Evolutionary conservation across 352 stramenopile genomes (phyloP), one percentile per base, ranked within the genome.

Genomic region (Pythium catenulatum): DNA sequence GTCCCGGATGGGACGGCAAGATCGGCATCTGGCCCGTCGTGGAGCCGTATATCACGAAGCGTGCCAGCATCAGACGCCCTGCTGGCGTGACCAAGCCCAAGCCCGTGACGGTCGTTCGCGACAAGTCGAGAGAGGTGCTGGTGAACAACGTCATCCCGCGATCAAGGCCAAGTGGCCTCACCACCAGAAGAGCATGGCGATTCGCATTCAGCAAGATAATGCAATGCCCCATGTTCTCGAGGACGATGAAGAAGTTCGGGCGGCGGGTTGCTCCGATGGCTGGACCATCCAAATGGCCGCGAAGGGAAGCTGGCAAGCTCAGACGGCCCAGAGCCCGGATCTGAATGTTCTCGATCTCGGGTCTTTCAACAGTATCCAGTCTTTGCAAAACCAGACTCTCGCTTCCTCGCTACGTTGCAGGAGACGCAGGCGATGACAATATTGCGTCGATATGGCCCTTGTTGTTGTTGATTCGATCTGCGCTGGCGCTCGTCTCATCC

Each of bases 331-430:
- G 58, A 84, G 59, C 39, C 74, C 82, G 14, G 73, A 88, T 58
- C 43, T 88, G 19, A 88, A 85, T 48, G 59, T 88, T 11, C 54
- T 88, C 8, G 82, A 88, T 59, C 56, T 88, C 23, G 80, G 74
- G 25, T 84, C 85, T 45, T 88, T 88, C 46, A 88, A 85, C 56
- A 68, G 37, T 34, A 87, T 87, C 27, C 58, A 84, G 63, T 58
- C 63, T 4, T 34, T 88, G 25, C 65, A 85, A 45, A 41, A 69
- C 5, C 73, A 30, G 7, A 85, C 61, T n/a, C n/a, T n/a, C n/a
- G n/a, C n/a, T n/a, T n/a, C n/a, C n/a, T n/a, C n/a, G n/a, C n/a
- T n/a, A n/a, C n/a, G n/a, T n/a, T n/a, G n/a, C n/a, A n/a, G n/a
- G n/a, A n/a, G n/a, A n/a, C n/a, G n/a, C n/a, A n/a, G n/a, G n/a